Base-by-base conservation (phyloP, 2,329 filamentous ascomycete species). In the Xylariaceae sp. region DNA sequence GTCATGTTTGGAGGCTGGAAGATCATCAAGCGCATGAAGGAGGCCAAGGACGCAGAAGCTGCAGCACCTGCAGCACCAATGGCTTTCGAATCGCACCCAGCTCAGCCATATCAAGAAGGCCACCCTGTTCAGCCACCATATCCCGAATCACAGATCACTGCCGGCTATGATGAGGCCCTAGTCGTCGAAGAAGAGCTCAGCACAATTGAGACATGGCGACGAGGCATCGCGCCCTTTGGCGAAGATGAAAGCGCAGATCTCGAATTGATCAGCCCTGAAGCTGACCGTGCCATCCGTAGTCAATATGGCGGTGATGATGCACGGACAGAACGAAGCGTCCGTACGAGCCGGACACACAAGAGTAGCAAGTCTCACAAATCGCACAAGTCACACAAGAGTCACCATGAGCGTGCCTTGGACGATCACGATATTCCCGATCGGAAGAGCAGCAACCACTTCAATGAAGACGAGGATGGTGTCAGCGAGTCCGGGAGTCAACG, bases 1-100 rank as follows among this genome's bases (percentile, higher is more conserved):
- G 90, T 99, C 63, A 92, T 94, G 69, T 90, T 99, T 54, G 94
- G 94, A 48, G 93, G 94, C 5, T 97, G 90, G 81, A 97, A 96
- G 74, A 97, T 99, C 69, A 86, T 99, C 72, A 95, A 97, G 78
- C 87, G 85, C 62, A 89, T 97, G 60, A 71, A 72, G 53, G 78
- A 79, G 48, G 67, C 66, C 14, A 68, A 67, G 41, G 63, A 65
- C 34, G 53, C 58, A 42, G 43, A 55, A 19, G 42, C 54, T 18
- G 46, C 53, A 13, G 45, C 60, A n/a, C 4, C 7, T 28, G 41
- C 52, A 42, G 39, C 47, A 19, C 64, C 69, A 22, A 66, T 71
- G 60, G 69, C 67, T 1, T 66, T 70, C 41, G 58, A 64, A 34
- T 60, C 63, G 14, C 47, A 62, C 1, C 55, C 58, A 16, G 45